Evolutionary conservation across 2,329 filamentous ascomycete genomes (phyloP).

Genomic region (Monosporascus sp.): DNA sequence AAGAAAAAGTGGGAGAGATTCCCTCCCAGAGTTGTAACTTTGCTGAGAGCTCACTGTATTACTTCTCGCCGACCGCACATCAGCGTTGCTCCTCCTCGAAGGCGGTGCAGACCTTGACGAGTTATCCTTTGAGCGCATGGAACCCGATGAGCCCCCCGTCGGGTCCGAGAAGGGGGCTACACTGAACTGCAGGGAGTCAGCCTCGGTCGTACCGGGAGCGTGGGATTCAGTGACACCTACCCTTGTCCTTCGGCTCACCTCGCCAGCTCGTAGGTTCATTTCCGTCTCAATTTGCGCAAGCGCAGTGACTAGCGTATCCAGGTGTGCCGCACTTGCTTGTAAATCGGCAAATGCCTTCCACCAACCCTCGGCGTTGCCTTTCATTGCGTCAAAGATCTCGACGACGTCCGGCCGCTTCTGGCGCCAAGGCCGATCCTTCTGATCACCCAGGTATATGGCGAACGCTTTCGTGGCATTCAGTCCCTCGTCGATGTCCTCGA

Average conservation of each 20-base stretch:
- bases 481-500: constrained; percentile 75
- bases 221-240: constrained; percentile 41
- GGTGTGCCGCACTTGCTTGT: constrained; percentile 63
- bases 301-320: constrained; percentile 65
- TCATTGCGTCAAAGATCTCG: constrained; percentile 83
- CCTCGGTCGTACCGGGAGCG: constrained; percentile 2
- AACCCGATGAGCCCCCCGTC: constrained; percentile 9
- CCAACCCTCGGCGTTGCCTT: constrained; percentile 89
- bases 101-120: constrained; percentile 15
- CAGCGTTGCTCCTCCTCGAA: constrained; percentile 13
- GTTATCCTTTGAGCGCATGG: constrained; percentile 8
- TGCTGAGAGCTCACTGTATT: constrained; percentile 16
- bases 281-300: constrained; percentile 74
- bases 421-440: constrained; percentile 57
- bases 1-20: constrained; percentile 24
- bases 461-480: constrained; percentile 72
- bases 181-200: constrained; percentile 20
- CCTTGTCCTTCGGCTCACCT: constrained; percentile 72
- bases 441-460: constrained; percentile 64
- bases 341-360: constrained; percentile 72
- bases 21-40: constrained; percentile 18
- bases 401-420: constrained; percentile 56
- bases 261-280: constrained; percentile 79
- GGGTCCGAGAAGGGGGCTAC: constrained; percentile 22
- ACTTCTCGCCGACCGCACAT: constrained; percentile 14